These are phyloP conservation scores for Sarocladiaceae sp. DNA, from an alignment of 2,329 filamentous ascomycete genomes.

Conservation along the genomic window DNA sequence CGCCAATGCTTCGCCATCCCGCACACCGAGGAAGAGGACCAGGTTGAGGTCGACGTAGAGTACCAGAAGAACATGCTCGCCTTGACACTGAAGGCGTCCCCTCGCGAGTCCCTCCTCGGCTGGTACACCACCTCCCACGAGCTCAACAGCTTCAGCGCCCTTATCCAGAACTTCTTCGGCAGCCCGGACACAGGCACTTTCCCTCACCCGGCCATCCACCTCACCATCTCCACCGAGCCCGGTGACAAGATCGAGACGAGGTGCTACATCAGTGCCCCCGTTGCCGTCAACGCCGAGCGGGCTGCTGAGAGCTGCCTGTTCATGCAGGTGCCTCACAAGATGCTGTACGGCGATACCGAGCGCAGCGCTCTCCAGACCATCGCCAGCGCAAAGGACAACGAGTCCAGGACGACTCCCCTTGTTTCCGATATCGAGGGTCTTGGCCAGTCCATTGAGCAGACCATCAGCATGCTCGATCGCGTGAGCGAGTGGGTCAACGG, in stretches of 20 bases:
- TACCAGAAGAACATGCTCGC: conserved; percentile 99
- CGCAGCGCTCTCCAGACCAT: conserved; percentile 70
- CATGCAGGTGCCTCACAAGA: conserved; percentile 92
- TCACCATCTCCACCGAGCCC: conserved; percentile 87
- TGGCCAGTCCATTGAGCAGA: conserved; percentile 79
- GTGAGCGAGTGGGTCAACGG: conserved; percentile 89
- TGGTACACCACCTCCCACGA: conserved; percentile 98
- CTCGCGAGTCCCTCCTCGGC: conserved; percentile 87
- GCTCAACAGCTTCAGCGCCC: conserved; percentile 94
- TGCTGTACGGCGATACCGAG: conserved; percentile 75
- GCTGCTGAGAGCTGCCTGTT: conserved; percentile 95
- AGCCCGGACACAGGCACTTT: conserved; percentile 95
- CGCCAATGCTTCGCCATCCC: conserved; percentile 95
- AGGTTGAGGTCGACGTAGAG: conserved; percentile 99
- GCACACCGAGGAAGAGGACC: conserved; percentile 96
- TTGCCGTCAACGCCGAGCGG: conserved; percentile 90
- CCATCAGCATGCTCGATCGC: conserved; percentile 81
- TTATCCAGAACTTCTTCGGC: conserved; percentile 98
- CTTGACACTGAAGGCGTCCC: conserved; percentile 87
- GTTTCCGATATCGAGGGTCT: conserved; percentile 86
- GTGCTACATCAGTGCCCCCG: conserved; percentile 92
- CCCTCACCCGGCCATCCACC: conserved; percentile 93
- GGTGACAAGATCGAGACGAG: conserved; percentile 83
- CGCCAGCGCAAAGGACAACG: conserved; percentile 70
- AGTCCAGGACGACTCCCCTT: conserved; percentile 66